These are phyloP conservation scores for Solanum pennellii DNA, from an alignment of 257 asterid genomes.

Conservation along the genomic window DNA sequence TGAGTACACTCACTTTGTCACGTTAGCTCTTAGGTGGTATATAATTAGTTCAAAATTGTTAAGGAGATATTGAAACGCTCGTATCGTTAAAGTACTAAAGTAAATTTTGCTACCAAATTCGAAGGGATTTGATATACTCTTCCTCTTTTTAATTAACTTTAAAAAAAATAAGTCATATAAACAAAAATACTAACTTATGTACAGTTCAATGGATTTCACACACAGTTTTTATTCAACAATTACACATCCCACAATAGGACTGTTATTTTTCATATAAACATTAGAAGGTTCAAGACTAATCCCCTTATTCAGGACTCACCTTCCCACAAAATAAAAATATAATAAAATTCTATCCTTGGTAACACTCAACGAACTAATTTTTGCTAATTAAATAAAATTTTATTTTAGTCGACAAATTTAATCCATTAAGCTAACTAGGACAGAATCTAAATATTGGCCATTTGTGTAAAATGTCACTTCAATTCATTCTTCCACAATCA, in stretches of 20 bases:
- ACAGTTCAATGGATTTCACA: background rate
- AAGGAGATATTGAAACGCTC: too few relatives aligned
- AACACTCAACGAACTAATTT: background rate
- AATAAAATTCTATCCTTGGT: background rate
- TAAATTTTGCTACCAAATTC: too few relatives aligned
- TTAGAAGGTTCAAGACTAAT: background rate
- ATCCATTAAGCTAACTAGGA: background rate
- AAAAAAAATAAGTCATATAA: too few relatives aligned
- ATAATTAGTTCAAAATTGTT: too few relatives aligned
- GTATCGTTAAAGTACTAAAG: too few relatives aligned
- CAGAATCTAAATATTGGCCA: background rate
- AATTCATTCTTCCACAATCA: conserved; percentile 68
- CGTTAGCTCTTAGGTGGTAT: too few relatives aligned
- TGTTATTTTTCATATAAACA: background rate
- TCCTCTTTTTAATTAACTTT: too few relatives aligned
- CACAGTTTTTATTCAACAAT: background rate
- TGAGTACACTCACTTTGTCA: too few relatives aligned
- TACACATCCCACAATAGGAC: background rate
- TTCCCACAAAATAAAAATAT: background rate
- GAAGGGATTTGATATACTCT: fast-evolving
- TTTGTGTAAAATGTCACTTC: background rate
- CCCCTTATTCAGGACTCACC: background rate
- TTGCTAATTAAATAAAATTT: background rate
- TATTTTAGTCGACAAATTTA: background rate
- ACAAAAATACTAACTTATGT: background rate